Evolutionary conservation across 2,329 filamentous ascomycete species (phyloP), one percentile per base, ranked within the genome.

Genomic region (Pestalotiopsis sp.): DNA sequence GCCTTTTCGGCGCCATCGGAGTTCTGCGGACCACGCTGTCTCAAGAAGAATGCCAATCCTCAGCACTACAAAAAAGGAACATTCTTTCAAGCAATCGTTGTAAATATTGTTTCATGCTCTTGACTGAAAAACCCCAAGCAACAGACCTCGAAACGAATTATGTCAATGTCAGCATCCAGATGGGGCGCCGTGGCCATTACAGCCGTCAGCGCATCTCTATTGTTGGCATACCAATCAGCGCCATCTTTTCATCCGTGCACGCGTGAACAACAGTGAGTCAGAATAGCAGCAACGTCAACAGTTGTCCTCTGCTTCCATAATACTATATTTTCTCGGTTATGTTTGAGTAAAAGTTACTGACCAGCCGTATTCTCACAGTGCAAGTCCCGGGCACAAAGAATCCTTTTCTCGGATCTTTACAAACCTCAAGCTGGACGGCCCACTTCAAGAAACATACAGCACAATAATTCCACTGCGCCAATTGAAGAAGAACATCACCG

Each of bases 371-470:
- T 31, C 4, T 17, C 17, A 52, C 45, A 52, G 57, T 27, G 20
- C 57, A 25, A 59, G 57, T 27, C 57, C 23, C 7, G 57, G 57
- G 11, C 57, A 59, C 20, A 27, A 27, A 36, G 23, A 59, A 9
- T 59, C 57, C 4, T 59, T 59, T 36, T 7, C 57, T 59, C 23
- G 57, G 7, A 59, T 59, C 11, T 23, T 59, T 13, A n/a, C 57
- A 6, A 59, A 2, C 17, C 7, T 59, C 57, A 23, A 36, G 23
- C 57, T 59, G 23, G 20, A 27, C 13, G 57, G 57, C 11, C n/a
- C 57, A 13, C 57, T 59, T 12, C 57, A 59, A 4, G 65, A 66
- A n/a, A 66, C 25, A 17, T 66, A 59, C 20, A 38, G 45, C 7
- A 27, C 65, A 14, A 38, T 11, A 14, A 40, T 66, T 13, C 65